Evolutionary conservation across 2,329 filamentous ascomycete species (phyloP).

Genomic region (Alternaria ethzedia): DNA sequence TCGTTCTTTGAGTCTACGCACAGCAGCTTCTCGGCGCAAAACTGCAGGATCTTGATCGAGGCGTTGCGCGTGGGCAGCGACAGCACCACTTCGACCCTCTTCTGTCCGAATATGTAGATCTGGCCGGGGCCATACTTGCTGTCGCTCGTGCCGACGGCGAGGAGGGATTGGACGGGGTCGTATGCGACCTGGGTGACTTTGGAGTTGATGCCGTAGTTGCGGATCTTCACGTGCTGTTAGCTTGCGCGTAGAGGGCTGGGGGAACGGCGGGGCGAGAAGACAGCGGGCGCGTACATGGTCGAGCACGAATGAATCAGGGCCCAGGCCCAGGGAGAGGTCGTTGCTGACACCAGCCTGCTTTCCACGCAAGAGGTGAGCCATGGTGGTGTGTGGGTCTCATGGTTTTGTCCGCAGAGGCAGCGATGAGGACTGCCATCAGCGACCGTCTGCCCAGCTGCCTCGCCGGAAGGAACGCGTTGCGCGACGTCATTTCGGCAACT

Average conservation of each 20-base stretch:
- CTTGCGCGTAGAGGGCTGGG: conserved; percentile 8
- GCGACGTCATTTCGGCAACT: conserved; percentile 27
- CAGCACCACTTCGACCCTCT: conserved; percentile 78
- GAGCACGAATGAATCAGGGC: conserved; percentile 77
- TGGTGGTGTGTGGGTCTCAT: conserved; percentile 52
- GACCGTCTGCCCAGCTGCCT: conserved; percentile 13
- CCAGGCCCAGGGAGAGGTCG: conserved; percentile 84
- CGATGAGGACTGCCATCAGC: conserved; percentile 12
- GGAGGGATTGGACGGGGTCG: conserved; percentile 89
- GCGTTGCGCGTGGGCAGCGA: conserved; percentile 69
- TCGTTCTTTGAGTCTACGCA: conserved; percentile 88
- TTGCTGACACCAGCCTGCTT: conserved; percentile 93
- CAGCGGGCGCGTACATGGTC: conserved; percentile 69
- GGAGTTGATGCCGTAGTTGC: conserved; percentile 63
- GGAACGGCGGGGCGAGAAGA: conserved; percentile 21
- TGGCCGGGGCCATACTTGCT: conserved; percentile 84
- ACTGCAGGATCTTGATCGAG: conserved; percentile 79
- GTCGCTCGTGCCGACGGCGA: conserved; percentile 89
- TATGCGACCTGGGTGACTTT: conserved; percentile 81
- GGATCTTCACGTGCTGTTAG: conserved; percentile 36
- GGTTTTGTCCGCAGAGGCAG: conserved; percentile 22
- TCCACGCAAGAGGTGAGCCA: conserved; percentile 87
- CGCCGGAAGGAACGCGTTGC: conserved; percentile 18
- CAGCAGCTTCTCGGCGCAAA: conserved; percentile 84
- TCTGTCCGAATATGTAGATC: conserved; percentile 87